A percentile compares a stretch with the other conserved stretches of the same genome.
phyloP scores from a whole-genome alignment of 176 grass and related monocot genomes.

The Pontederia paniculata region DNA sequence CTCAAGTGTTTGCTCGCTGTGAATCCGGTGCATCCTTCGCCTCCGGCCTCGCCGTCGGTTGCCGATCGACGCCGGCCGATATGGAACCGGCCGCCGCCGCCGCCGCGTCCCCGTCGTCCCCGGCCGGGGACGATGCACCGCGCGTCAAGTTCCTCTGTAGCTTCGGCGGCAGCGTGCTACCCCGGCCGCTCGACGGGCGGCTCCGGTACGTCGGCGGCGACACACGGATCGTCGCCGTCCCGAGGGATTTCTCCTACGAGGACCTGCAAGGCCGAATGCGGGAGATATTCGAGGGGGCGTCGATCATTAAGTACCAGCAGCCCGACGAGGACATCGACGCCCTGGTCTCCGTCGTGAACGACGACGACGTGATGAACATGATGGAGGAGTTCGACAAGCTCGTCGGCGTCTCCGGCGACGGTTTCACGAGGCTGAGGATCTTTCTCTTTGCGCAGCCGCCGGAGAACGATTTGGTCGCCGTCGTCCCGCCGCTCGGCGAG shows the following conservation, averaged over 20 bases:
- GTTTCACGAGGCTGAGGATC: constrained; percentile 60
- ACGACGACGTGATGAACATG: constrained; percentile 96
- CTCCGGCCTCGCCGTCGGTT: neutral
- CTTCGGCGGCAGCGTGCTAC: constrained; percentile 79
- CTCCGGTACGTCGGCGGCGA: constrained; percentile 80
- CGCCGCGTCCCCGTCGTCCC: neutral
- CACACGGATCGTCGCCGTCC: constrained; percentile 64
- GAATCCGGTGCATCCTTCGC: neutral
- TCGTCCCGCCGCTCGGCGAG: constrained; percentile 37
- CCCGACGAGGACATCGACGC: constrained; percentile 91
- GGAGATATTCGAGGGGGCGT: constrained; percentile 63
- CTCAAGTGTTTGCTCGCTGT: too few species aligned
- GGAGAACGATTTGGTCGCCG: constrained; percentile 45
- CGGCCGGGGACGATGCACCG: constrained; percentile 26
- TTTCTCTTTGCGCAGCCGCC: constrained; percentile 70
- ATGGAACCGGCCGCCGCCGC: constrained; percentile 9
- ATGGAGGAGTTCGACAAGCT: constrained; percentile 99
- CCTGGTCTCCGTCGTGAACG: constrained; percentile 80
- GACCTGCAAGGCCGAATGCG: constrained; percentile 48
- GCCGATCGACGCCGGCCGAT: neutral
- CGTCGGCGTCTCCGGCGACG: constrained; percentile 34
- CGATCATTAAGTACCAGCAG: constrained; percentile 92
- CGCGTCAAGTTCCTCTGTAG: constrained; percentile 87
- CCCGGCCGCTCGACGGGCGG: constrained; percentile 63
- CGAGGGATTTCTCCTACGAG: constrained; percentile 33